A percentile compares a stretch with the other conserved stretches of the same genome.
Conservation (phyloP, 208 protist species). For the Herpetomonas samuelpessoai region DNA sequence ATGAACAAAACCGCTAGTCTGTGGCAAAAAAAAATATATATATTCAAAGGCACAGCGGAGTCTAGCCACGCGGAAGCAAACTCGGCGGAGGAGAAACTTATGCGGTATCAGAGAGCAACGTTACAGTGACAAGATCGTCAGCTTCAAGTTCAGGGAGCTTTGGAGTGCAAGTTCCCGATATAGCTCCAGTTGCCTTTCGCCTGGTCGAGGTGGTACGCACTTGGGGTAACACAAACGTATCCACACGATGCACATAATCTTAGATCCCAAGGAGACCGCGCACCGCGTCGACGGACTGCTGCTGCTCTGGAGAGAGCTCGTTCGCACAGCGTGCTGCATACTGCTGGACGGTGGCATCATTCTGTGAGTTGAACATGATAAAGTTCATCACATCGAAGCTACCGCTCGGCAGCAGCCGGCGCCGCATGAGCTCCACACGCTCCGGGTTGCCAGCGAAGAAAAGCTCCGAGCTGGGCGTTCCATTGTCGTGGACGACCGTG, state of each 20-base stretch:
- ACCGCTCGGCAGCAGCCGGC: constrained; percentile 40
- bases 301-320: constrained; percentile 36
- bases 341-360: constrained; percentile 45
- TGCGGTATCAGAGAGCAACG: no score
- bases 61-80: no score
- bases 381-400: constrained; percentile 51
- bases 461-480: constrained; percentile 37
- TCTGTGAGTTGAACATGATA: constrained; percentile 33
- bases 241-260: no score
- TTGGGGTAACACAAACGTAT: no score
- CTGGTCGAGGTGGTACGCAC: no score
- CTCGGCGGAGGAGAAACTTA: no score
- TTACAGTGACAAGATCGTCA: no score
- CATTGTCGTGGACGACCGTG: constrained; percentile 54
- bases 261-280: constrained; percentile 1
- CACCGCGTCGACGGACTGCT: constrained; percentile 30
- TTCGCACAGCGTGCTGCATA: constrained; percentile 24
- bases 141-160: no score
- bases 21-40: not conserved
- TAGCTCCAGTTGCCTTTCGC: no score
- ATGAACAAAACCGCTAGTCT: constrained; percentile 1
- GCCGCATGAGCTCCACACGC: constrained; percentile 63
- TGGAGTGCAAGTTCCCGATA: no score
- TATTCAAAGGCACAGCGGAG: no score
- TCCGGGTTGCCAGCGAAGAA: constrained; percentile 64